Evolutionary conservation across 164 flowering plant species (phyloP).

Genomic region (Taxillus chinensis): DNA sequence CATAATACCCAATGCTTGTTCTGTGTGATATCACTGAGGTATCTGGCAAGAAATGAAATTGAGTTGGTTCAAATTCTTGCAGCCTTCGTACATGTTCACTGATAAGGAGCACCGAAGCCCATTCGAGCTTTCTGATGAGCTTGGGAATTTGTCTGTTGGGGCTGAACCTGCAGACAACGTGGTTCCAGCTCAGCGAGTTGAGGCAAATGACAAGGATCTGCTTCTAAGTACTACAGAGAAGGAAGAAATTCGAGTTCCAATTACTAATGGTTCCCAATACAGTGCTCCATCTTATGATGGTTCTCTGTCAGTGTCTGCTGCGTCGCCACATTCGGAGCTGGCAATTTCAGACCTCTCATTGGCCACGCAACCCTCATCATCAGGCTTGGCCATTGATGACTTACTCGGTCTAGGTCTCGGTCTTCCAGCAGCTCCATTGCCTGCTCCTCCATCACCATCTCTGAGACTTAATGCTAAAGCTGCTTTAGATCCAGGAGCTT

Average conservation of each 20-base stretch:
- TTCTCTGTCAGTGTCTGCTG: slow-evolving; percentile 23
- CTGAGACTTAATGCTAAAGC: slow-evolving; percentile 75
- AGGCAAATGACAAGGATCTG: slow-evolving; percentile 87
- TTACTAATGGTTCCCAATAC: slow-evolving; percentile 66
- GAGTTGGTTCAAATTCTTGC: slow-evolving; percentile 23
- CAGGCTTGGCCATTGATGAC: slow-evolving; percentile 65
- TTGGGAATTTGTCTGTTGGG: slow-evolving; percentile 65
- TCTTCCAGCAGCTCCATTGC: slow-evolving; percentile 18
- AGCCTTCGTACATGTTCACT: slow-evolving; percentile 98
- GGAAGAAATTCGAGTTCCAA: slow-evolving; percentile 52
- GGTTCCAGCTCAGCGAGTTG: slow-evolving; percentile 51
- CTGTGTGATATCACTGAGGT: too few species aligned
- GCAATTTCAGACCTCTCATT: slow-evolving; percentile 24
- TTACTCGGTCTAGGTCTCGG: slow-evolving; percentile 45
- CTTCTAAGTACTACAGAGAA: slow-evolving; percentile 70
- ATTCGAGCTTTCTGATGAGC: slow-evolving; percentile 87
- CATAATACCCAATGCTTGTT: too few species aligned
- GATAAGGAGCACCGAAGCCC: slow-evolving; percentile 95
- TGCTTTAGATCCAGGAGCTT: slow-evolving; percentile 64
- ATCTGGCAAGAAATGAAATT: neutral
- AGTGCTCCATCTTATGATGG: slow-evolving; percentile 53
- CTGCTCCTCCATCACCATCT: slow-evolving; percentile 42
- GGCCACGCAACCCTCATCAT: slow-evolving; percentile 20
- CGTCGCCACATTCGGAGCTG: slow-evolving; percentile 30
- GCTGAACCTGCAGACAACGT: slow-evolving; percentile 40